Base-by-base conservation (phyloP, 352 stramenopile genomes). In the Globisporangium splendens region DNA sequence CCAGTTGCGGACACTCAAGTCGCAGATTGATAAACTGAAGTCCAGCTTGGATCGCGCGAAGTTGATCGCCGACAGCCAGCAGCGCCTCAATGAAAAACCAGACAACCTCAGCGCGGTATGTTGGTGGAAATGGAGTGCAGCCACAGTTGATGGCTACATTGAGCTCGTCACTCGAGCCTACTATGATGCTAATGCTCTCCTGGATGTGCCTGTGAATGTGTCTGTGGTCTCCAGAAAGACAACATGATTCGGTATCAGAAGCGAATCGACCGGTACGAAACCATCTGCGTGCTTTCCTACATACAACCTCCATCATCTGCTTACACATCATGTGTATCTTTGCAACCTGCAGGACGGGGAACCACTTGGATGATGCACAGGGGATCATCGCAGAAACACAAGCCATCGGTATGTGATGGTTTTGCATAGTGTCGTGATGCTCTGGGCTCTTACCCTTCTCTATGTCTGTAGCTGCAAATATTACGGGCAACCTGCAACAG, bases 11-110 rank as follows among this genome's bases (percentile, higher is more conserved):
- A 89, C 71, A 22, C 88, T 88, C 65, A 91, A 95, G 65, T 93
- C 83, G 35, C 78, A 91, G 47, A 65, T 95, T 39, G 85, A 95
- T 54, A 92, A 93, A 66, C 85, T 95, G 59, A 95, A 95, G 64
- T 86, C 83, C 14, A 83, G 80, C 50, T 59, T 95, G 12, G 82
- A 92, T 35, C 79, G 80, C 49, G 82, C 80, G 31, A 88, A 91
- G 56, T 74, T 95, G 43, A 76, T 93, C 53, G 83, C 68, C 18
- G 73, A 86, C 53, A 89, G 79, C 50, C 69, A 89, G 55, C 77
- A 93, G 65, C 83, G 83, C 6, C 51, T 60, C 5, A 60, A 65
- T 7, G 71, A 84, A 49, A 61, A 70, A n/a, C 70, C 74, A 24
- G 64, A 75, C 35, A 66, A 76, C 49, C 62, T 73, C 47, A 78